Conservation (phyloP, 106 monocot genomes). For the Dendrobium chrysotoxum region DNA sequence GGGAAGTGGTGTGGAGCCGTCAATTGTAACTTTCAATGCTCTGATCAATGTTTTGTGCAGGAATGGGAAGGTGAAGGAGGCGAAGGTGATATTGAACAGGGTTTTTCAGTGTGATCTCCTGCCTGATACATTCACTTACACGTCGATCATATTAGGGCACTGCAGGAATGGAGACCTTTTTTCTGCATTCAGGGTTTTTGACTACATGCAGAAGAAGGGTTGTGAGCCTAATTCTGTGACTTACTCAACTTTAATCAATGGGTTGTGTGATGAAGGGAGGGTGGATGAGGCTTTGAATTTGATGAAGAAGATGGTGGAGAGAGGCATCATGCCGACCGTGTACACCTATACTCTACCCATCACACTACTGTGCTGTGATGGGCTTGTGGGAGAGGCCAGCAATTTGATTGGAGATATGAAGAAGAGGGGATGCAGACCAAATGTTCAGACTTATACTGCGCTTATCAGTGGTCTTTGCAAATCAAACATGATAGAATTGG, state of each 20-base stretch:
- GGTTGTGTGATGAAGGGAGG: slow-evolving; percentile 37
- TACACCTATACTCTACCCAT: slow-evolving; percentile 63
- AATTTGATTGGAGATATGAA: slow-evolving; percentile 51
- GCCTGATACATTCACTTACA: slow-evolving; percentile 71
- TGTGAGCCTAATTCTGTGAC: slow-evolving; percentile 64
- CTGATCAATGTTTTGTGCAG: slow-evolving; percentile 68
- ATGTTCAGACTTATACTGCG: slow-evolving; percentile 71
- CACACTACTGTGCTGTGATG: slow-evolving; percentile 27
- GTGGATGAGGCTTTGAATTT: slow-evolving; percentile 57
- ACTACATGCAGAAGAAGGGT: slow-evolving; percentile 47
- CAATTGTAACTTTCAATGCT: slow-evolving; percentile 39
- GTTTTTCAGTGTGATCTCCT: slow-evolving; percentile 29
- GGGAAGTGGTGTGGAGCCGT: slow-evolving; percentile 19
- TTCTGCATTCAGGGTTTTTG: slow-evolving; percentile 46
- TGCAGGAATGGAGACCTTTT: slow-evolving; percentile 51
- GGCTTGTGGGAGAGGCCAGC: slow-evolving; percentile 37
- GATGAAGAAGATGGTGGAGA: slow-evolving; percentile 57
- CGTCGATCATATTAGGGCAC: slow-evolving; percentile 67
- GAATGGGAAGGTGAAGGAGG: slow-evolving; percentile 47
- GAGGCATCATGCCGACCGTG: slow-evolving; percentile 44
- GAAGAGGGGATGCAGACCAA: slow-evolving; percentile 35
- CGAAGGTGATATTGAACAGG: slow-evolving; percentile 30
- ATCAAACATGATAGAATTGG: slow-evolving; percentile 29
- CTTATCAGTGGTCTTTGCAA: slow-evolving; percentile 59
- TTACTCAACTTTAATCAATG: slow-evolving; percentile 60